phyloP scores from a whole-genome alignment of 2,329 filamentous ascomycete species.

The Colletotrichum sp. region DNA sequence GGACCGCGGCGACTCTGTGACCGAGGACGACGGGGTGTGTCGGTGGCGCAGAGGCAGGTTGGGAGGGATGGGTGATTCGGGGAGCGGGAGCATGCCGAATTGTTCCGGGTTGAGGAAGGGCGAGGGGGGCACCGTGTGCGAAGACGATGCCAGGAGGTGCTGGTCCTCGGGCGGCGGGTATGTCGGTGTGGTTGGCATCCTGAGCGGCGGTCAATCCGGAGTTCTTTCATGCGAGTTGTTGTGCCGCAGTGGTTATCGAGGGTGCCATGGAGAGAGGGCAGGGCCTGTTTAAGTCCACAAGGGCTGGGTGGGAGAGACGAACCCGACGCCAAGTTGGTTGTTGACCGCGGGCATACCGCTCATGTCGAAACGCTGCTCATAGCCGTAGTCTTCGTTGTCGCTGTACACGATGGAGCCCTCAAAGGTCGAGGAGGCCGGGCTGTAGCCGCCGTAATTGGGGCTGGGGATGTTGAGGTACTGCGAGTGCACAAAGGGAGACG shows the following conservation, averaged over 20 bases:
- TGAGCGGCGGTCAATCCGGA: slow-evolving; percentile 62
- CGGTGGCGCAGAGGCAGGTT: slow-evolving; percentile 37
- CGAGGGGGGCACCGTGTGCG: slow-evolving; percentile 46
- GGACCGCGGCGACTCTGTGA: slow-evolving; percentile 32
- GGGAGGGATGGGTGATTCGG: slow-evolving; percentile 48
- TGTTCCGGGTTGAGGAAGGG: slow-evolving; percentile 50
- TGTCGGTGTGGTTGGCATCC: slow-evolving; percentile 52
- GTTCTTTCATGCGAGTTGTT: slow-evolving; percentile 43
- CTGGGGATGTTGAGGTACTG: slow-evolving; percentile 70
- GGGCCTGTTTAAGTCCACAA: slow-evolving; percentile 59
- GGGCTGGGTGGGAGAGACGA: slow-evolving; percentile 68
- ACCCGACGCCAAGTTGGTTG: slow-evolving; percentile 59
- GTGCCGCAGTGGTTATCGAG: slow-evolving; percentile 41
- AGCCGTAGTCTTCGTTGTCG: slow-evolving; percentile 62
- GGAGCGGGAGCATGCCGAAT: slow-evolving; percentile 47
- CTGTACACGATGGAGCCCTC: slow-evolving; percentile 68
- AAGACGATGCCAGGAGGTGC: slow-evolving; percentile 36
- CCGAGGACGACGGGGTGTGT: slow-evolving; percentile 33
- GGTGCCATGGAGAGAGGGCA: slow-evolving; percentile 34
- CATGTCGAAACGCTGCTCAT: slow-evolving; percentile 47
- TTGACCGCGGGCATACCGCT: slow-evolving; percentile 44
- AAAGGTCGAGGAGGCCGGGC: slow-evolving; percentile 67
- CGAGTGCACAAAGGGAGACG: slow-evolving; percentile 58
- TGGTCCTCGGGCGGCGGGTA: slow-evolving; percentile 50
- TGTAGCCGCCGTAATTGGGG: slow-evolving; percentile 64